Percentiles rank a stretch among this genome's conserved stretches.
Evolutionary conservation across 140 eudicot species (phyloP).

Genomic region (Senecio squalidus): DNA sequence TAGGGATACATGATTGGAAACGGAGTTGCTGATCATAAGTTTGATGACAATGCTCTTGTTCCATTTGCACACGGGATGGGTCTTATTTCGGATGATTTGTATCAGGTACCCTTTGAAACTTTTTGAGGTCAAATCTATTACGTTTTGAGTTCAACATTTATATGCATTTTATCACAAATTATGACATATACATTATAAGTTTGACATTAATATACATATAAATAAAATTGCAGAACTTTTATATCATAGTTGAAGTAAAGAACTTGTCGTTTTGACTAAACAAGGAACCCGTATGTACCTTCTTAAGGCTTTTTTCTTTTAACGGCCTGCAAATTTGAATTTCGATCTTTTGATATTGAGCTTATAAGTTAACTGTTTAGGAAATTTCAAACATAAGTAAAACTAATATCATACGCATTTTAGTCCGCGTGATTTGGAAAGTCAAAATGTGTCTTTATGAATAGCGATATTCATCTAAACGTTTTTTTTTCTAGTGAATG

Average conservation of each 20-base stretch:
- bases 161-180: not conserved
- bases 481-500: too few species aligned
- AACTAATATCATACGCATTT: too few species aligned
- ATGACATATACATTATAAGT: not conserved
- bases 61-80: slow-evolving; percentile 98
- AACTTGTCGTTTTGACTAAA: not conserved
- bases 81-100: slow-evolving; percentile 82
- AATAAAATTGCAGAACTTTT: not conserved
- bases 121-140: slow-evolving; percentile 1
- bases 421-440: not conserved
- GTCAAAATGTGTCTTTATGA: slow-evolving; percentile 5
- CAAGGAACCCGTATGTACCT: too few species aligned
- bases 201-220: not conserved
- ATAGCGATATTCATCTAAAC: too few species aligned
- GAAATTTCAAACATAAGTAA: too few species aligned
- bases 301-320: too few species aligned
- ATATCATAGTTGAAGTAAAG: not conserved
- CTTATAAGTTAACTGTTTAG: too few species aligned
- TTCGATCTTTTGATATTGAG: too few species aligned
- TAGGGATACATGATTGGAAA: slow-evolving; percentile 98
- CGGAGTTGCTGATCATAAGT: slow-evolving; percentile 67
- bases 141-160: not conserved
- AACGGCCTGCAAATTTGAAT: too few species aligned
- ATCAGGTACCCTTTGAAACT: slow-evolving; percentile 40
- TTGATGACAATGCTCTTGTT: slow-evolving; percentile 86